phyloP scores from a whole-genome alignment of 2,329 filamentous ascomycete genomes.

The Colletotrichum plurivorum region DNA sequence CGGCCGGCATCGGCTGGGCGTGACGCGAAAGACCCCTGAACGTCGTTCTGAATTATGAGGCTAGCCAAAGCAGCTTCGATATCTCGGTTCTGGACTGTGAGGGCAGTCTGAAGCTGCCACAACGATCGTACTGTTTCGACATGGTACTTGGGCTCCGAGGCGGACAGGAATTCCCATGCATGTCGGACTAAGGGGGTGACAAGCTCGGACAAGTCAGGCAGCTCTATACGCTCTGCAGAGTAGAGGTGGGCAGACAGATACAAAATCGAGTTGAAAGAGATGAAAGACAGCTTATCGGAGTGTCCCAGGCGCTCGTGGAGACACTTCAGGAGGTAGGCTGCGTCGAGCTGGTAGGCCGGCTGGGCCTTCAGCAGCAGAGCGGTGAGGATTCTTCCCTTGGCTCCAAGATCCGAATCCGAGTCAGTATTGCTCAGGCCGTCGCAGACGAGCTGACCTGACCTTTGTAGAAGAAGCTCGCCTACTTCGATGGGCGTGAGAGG shows the following conservation, averaged over 20 bases:
- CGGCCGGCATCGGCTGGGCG: constrained; percentile 73
- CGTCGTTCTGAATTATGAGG: constrained; percentile 73
- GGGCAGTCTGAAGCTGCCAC: constrained; percentile 85
- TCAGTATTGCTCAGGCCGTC: constrained; percentile 59
- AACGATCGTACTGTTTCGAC: constrained; percentile 91
- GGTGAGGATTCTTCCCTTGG: constrained; percentile 72
- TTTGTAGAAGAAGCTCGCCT: constrained; percentile 75
- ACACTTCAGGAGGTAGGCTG: constrained; percentile 63
- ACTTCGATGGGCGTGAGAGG: constrained; percentile 71
- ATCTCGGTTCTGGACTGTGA: constrained; percentile 77
- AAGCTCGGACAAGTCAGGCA: constrained; percentile 70
- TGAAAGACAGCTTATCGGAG: constrained; percentile 60
- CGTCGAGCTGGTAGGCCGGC: constrained; percentile 58
- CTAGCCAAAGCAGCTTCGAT: constrained; percentile 84
- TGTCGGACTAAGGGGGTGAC: constrained; percentile 78
- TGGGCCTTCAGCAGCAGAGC: constrained; percentile 69
- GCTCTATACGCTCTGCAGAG: constrained; percentile 64
- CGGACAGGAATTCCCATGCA: constrained; percentile 86
- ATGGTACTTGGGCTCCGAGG: constrained; percentile 90
- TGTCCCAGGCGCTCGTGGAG: constrained; percentile 63
- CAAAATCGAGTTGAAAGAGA: constrained; percentile 70
- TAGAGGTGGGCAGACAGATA: constrained; percentile 72
- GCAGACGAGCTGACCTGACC: constrained; percentile 67
- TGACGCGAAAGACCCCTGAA: constrained; percentile 61
- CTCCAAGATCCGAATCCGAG: constrained; percentile 64